phyloP scores from a whole-genome alignment of 139 green algal species.

The Coelastrella sp. region DNA sequence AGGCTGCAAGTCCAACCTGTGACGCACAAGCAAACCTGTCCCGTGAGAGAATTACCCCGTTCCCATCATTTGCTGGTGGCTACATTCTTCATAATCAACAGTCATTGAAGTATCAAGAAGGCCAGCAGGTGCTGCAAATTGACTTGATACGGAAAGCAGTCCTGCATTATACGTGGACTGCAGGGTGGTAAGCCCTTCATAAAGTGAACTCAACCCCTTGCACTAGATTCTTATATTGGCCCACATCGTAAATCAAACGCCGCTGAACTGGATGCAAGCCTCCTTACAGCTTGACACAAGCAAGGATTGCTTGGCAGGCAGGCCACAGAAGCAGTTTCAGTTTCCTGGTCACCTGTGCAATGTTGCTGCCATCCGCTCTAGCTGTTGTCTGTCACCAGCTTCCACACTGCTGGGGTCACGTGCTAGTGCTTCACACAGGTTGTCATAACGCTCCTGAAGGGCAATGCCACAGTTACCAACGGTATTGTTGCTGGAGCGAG shows the following conservation, averaged over 20 bases:
- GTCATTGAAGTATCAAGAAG: too few species aligned
- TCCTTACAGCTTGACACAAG: not conserved
- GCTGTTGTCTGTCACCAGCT: conserved; percentile 54
- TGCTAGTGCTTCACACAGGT: conserved; percentile 41
- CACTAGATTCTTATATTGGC: too few species aligned
- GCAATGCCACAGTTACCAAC: not conserved
- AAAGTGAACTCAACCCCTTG: too few species aligned
- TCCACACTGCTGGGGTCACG: conserved; percentile 50
- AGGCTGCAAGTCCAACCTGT: conserved; percentile 25
- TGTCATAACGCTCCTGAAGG: conserved; percentile 42
- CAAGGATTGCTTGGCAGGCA: not conserved
- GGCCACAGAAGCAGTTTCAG: not conserved
- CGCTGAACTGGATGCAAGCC: not conserved
- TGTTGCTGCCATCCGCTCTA: conserved; percentile 48
- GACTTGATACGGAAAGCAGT: too few species aligned
- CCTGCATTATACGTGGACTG: too few species aligned
- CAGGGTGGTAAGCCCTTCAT: too few species aligned
- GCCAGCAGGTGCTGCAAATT: too few species aligned
- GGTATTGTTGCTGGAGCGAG: not conserved
- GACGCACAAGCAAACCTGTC: not conserved
- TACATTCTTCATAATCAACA: not conserved
- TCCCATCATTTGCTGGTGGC: too few species aligned
- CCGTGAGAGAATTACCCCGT: not conserved
- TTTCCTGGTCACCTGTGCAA: conserved; percentile 29
- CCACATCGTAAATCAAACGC: too few species aligned